Percentiles rank a stretch among this genome's conserved stretches.
Conservation (phyloP, 2,329 filamentous ascomycete species). For the Diaporthe velutina region DNA sequence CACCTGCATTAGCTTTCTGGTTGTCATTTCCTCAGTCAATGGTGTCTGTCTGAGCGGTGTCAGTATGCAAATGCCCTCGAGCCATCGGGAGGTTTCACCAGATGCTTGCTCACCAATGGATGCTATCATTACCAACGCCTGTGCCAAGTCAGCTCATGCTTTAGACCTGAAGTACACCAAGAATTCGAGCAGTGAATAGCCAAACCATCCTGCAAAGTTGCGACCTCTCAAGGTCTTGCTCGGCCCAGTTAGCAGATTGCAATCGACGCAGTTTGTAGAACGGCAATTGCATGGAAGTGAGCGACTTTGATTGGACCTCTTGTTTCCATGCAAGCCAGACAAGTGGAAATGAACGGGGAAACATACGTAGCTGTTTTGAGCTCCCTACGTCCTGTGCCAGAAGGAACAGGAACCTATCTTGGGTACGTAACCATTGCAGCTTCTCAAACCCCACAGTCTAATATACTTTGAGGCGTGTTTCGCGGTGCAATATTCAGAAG, state of each 20-base stretch:
- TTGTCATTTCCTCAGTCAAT: not conserved
- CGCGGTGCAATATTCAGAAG: not conserved
- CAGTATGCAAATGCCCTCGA: not conserved
- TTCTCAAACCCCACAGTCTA: not conserved
- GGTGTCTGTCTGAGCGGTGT: not conserved
- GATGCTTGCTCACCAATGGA: not conserved
- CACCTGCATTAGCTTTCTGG: not conserved
- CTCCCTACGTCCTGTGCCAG: no score
- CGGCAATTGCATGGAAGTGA: not conserved
- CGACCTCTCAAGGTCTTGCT: no score
- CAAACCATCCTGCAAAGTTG: no score
- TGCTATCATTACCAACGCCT: not conserved
- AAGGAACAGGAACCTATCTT: no score
- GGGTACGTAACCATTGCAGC: not conserved
- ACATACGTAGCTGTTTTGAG: not conserved
- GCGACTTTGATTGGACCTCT: not conserved
- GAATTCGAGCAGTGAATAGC: not conserved
- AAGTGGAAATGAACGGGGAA: not conserved
- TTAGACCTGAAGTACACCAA: not conserved
- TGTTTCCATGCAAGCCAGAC: not conserved
- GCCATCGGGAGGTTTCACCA: not conserved
- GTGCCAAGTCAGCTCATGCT: not conserved
- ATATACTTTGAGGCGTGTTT: not conserved
- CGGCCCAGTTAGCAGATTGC: not conserved
- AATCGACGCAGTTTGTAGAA: no score